phyloP scores from a whole-genome alignment of 768 basidiomycete genomes.

The Asterophora parasitica region DNA sequence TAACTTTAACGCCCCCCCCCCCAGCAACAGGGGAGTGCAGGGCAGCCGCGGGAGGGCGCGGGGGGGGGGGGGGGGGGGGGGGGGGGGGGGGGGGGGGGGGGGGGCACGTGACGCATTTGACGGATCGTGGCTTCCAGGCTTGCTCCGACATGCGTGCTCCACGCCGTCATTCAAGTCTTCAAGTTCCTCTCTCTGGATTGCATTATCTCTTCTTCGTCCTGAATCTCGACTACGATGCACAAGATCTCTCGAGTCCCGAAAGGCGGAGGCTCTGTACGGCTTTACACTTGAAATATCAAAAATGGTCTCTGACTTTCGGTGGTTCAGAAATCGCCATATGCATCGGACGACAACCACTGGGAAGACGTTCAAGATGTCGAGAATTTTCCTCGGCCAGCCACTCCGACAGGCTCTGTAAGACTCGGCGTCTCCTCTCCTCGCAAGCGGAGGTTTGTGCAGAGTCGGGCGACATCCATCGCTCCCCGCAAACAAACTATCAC shows the following conservation, averaged over 20 bases:
- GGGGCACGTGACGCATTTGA: no score
- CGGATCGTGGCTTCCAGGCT: no score
- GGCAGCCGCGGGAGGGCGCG: no score
- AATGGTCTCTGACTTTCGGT: no score
- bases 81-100: no score
- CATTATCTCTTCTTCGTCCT: neutral
- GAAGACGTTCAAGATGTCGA: slow-evolving; percentile 27
- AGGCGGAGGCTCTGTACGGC: neutral
- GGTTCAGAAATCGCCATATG: slow-evolving; percentile 6
- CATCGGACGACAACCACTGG: slow-evolving; percentile 25
- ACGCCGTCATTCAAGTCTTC: no score
- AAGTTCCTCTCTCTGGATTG: no score
- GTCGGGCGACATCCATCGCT: slow-evolving; percentile 16
- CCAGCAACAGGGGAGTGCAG: no score
- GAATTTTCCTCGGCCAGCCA: slow-evolving; percentile 9
- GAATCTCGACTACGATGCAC: neutral
- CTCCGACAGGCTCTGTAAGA: slow-evolving; percentile 12
- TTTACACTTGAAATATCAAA: no score
- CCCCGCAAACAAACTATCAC: slow-evolving; percentile 13
- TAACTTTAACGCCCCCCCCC: no score
- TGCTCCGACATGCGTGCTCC: no score
- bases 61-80: no score
- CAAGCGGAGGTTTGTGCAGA: slow-evolving; percentile 24
- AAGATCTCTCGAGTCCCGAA: neutral
- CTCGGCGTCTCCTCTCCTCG: slow-evolving; percentile 20